These are phyloP conservation scores for Hyaloscypha variabilis DNA, from an alignment of 495 filamentous ascomycete genomes.

Conservation along the genomic window DNA sequence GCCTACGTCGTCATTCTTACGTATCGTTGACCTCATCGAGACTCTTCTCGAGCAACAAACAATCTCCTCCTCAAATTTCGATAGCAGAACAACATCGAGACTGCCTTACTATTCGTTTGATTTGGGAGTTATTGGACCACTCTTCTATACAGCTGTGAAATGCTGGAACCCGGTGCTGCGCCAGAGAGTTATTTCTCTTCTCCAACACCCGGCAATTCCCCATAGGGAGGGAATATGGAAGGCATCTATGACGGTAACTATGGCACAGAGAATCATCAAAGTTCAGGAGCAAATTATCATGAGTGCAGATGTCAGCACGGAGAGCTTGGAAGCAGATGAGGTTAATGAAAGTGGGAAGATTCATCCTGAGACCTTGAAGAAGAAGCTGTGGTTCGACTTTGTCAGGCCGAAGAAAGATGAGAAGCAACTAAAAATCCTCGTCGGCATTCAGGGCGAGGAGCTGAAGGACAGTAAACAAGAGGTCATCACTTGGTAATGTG, in stretches of 20 bases:
- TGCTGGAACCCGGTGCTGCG: neutral
- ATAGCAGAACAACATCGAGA: no score
- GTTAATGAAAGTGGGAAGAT: no score
- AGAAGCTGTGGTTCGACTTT: neutral
- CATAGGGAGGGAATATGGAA: neutral
- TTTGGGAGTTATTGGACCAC: neutral
- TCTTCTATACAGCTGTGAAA: neutral
- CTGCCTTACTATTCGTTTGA: neutral
- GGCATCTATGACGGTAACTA: neutral
- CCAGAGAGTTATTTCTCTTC: neutral
- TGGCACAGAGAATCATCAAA: neutral
- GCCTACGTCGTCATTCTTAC: no score
- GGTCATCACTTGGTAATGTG: neutral
- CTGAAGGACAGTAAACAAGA: neutral
- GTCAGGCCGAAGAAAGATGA: no score
- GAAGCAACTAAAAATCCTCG: neutral
- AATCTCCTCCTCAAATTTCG: no score
- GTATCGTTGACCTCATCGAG: no score
- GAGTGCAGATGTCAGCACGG: neutral
- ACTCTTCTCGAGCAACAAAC: no score
- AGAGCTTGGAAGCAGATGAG: neutral
- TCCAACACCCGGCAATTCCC: neutral
- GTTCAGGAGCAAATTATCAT: neutral
- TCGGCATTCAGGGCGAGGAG: neutral
- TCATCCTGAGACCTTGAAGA: neutral